Evolutionary conservation across 352 stramenopile species (phyloP).

Genomic region (Elongisporangium anandrum): DNA sequence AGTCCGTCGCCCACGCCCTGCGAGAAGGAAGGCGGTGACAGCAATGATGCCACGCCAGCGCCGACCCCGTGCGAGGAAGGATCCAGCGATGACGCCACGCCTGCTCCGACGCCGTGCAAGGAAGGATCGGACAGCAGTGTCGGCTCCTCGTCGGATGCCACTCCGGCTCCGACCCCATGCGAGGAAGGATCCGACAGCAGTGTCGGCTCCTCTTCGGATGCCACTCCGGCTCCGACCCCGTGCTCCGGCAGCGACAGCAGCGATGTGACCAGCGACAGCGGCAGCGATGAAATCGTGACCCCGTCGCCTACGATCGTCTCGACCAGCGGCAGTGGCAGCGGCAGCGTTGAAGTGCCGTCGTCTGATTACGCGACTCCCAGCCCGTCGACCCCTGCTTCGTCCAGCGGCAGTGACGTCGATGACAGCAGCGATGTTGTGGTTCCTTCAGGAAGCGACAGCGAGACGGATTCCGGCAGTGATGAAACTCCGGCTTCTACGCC

Average conservation of each 20-base stretch:
- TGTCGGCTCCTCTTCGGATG: not conserved
- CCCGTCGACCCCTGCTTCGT: not conserved
- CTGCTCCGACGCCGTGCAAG: not conserved
- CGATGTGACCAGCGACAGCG: not conserved
- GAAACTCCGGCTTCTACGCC: conserved; percentile 7
- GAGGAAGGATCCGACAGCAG: not conserved
- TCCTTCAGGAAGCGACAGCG: not conserved
- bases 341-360: not conserved
- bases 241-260: not conserved
- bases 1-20: not conserved
- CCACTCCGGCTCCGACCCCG: not conserved
- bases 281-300: not conserved
- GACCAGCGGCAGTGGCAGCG: not conserved
- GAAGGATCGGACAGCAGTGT: not conserved
- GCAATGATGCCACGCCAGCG: not conserved
- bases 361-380: not conserved
- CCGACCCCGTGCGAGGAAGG: not conserved
- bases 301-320: not conserved
- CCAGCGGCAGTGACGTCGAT: not conserved
- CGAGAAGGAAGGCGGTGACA: not conserved
- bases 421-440: not conserved
- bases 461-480: not conserved
- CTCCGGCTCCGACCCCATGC: not conserved
- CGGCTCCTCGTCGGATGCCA: too few species aligned
- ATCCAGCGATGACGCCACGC: not conserved